Base-by-base conservation (phyloP, 2,329 filamentous ascomycete genomes). In the Xylariales sp. region DNA sequence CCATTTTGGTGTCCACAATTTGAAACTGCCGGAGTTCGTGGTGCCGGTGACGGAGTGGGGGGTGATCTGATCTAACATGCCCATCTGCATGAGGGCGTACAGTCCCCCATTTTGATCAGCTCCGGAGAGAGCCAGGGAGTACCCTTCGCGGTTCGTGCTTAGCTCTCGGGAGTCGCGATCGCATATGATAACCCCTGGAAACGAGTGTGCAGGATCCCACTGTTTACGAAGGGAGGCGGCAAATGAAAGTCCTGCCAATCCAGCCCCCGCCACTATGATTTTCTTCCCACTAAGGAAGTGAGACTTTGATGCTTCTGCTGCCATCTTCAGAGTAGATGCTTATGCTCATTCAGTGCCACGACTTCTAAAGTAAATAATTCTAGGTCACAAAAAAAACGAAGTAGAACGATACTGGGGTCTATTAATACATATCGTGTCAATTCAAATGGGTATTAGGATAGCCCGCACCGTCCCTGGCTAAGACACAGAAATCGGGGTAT, bases 221-320 rank as follows among this genome's bases (percentile, higher is more conserved):
- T 60, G 54, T 34, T 61, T 62, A 23, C 53, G 55, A 7, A 72
- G 50, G 12, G 63, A 57, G 33, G 61, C 49, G 18, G 57, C 60
- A 38, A 72, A 71, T 6, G 65, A 52, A 10, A 65, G 57, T 5
- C 69, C 66, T 8, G 66, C 61, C 16, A 70, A 55, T 19, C 69
- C 69, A 15, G 54, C 65, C 5, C 69, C 69, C 4, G 62, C 56
- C 7, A 72, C 51, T 16, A 69, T 53, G 37, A 70, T 65, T 24
- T 55, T 62, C 47, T 68, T 69, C 12, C 59, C 57, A 5, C 57
- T 49, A 13, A 68, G 14, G 28, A 30, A 30, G 28, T 30, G 28
- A 7, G 28, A 7, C 14, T 30, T 15, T 7, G 14, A 11, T 15
- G 8, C 15, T 10, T 15, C 7, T 16, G 28, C 11, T 30, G 28